Conservation (phyloP, 768 basidiomycete species). For the Mycena rosella region DNA sequence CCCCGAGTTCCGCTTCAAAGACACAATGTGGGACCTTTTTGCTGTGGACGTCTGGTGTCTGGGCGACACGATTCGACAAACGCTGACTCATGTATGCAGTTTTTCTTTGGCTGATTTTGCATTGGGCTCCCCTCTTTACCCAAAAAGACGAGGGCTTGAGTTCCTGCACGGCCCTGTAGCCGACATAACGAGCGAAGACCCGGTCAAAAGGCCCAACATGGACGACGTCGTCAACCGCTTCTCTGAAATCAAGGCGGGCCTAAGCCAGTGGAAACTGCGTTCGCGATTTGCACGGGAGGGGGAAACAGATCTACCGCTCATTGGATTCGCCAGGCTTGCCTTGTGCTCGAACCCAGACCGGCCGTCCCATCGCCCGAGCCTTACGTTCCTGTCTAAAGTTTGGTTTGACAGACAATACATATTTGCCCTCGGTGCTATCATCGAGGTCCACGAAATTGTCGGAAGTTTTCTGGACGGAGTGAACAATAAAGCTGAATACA, state of each 20-base stretch:
- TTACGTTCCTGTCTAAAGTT: no score
- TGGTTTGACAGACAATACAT: no score
- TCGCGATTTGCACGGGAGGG: background rate
- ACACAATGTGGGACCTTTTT: background rate
- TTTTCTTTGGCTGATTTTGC: background rate
- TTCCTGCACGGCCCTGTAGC: background rate
- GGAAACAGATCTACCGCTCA: background rate
- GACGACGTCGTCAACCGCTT: background rate
- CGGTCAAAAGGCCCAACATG: background rate
- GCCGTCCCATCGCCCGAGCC: no score
- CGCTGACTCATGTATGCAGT: background rate
- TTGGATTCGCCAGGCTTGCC: background rate
- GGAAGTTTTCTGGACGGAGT: no score
- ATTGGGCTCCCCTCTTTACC: background rate
- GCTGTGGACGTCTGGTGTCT: conserved; percentile 19
- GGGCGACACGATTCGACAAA: background rate
- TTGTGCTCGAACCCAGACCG: no score
- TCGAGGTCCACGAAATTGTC: no score
- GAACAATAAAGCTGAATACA: no score
- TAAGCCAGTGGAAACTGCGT: conserved; percentile 12
- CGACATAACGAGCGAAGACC: background rate
- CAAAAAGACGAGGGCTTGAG: background rate
- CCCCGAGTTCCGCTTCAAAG: background rate
- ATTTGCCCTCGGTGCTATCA: no score
- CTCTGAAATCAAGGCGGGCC: background rate